A percentile compares a stretch with the other conserved stretches of the same genome.
These are phyloP conservation scores for Rhodotorula mucilaginosa DNA, from an alignment of 1,284 basidiomycete genomes.

Conservation along the genomic window DNA sequence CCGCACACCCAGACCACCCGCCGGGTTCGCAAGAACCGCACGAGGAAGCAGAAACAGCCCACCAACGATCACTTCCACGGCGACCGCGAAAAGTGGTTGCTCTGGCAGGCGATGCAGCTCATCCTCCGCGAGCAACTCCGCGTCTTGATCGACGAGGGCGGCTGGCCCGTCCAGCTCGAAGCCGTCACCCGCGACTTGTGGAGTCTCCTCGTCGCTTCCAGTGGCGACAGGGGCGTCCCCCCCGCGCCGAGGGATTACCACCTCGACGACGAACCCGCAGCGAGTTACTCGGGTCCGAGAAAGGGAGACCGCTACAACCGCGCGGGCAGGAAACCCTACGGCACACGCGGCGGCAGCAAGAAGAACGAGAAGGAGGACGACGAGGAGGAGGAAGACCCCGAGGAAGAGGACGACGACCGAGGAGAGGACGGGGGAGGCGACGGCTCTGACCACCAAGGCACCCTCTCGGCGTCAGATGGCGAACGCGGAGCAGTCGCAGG, in stretches of 20 bases:
- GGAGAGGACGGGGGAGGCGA: background rate
- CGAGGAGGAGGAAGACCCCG: conserved; percentile 1
- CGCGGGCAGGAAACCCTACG: conserved; percentile 4
- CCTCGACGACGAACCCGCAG: conserved; percentile 23
- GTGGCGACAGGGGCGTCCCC: background rate
- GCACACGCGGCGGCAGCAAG: background rate
- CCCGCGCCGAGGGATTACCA: conserved; percentile 26
- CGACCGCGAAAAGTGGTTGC: conserved; percentile 25
- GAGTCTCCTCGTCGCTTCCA: conserved; percentile 22
- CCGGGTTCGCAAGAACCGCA: conserved; percentile 26
- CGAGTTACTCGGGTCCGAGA: conserved; percentile 31
- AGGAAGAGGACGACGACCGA: background rate
- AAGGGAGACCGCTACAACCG: conserved; percentile 19
- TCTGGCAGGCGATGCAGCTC: conserved; percentile 35
- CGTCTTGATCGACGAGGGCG: conserved; percentile 32
- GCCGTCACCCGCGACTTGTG: conserved; percentile 31
- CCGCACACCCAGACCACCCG: conserved; percentile 27
- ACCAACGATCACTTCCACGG: conserved; percentile 34
- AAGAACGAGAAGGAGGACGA: conserved; percentile 2
- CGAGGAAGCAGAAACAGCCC: conserved; percentile 4
- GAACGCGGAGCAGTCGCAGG: background rate
- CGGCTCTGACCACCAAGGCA: background rate
- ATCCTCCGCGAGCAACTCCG: conserved; percentile 33
- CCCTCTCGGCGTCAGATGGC: background rate
- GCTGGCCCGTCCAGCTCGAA: conserved; percentile 34